A percentile compares a stretch with the other conserved stretches of the same genome.
These are phyloP conservation scores for Madurella mycetomatis DNA, from an alignment of 2,329 filamentous ascomycete species.

Conservation along the genomic window DNA sequence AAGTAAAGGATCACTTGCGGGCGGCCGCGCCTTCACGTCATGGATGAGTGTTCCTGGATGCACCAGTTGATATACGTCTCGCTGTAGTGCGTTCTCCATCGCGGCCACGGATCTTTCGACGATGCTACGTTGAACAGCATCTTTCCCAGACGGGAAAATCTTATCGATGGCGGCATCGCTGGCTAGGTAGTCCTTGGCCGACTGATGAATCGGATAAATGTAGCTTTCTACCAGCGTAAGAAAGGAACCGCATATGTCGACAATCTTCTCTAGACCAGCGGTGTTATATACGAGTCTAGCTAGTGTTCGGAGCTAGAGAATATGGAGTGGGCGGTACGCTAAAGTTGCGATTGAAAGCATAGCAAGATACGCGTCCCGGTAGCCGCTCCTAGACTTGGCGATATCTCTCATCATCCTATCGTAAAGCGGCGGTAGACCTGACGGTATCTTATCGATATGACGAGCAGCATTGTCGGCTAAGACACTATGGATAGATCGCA, in stretches of 20 bases:
- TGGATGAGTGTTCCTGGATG: conserved; percentile 1
- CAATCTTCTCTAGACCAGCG: conserved; percentile 1
- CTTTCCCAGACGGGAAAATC: conserved; percentile 3
- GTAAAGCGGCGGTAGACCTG: conserved; percentile 1
- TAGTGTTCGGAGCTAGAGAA: neutral
- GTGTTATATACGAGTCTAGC: neutral
- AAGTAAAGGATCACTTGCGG: neutral
- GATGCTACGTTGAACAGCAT: conserved; percentile 2
- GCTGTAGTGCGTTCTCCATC: conserved; percentile 1
- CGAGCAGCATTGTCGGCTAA: neutral
- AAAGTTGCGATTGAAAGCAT: conserved; percentile 3
- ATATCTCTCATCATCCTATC: conserved; percentile 4
- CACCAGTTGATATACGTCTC: conserved; percentile 1
- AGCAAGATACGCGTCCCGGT: neutral
- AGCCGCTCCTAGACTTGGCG: neutral
- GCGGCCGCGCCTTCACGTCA: neutral
- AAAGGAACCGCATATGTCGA: conserved; percentile 5
- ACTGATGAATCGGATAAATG: conserved; percentile 4
- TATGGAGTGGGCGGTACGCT: conserved; percentile 4
- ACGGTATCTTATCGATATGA: neutral
- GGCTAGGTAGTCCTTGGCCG: conserved; percentile 4
- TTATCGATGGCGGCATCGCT: neutral
- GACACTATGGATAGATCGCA: neutral
- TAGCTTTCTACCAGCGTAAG: neutral
- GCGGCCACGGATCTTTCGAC: neutral